These are phyloP conservation scores for Dinochytrium kinnereticum DNA, from an alignment of 371 early-diverging fungal genomes.

Conservation along the genomic window DNA sequence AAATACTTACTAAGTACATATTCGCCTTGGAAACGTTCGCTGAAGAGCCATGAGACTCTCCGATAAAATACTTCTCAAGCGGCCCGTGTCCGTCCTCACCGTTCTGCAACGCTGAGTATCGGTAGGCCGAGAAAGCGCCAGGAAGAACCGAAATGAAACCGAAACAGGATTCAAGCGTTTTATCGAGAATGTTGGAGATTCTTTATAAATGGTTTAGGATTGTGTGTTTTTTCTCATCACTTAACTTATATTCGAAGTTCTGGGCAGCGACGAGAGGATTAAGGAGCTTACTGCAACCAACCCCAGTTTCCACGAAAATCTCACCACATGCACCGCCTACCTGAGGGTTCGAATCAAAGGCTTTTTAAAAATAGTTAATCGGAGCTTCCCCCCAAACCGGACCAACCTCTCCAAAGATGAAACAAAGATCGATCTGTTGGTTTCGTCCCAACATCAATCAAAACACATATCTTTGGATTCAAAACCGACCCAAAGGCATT, in stretches of 20 bases:
- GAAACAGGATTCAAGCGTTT: constrained; percentile 95
- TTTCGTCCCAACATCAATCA: constrained; percentile 93
- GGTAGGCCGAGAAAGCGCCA: constrained; percentile 96
- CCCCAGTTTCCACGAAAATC: constrained; percentile 82
- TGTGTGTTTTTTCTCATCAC: too few relatives aligned
- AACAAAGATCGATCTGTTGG: constrained; percentile 84
- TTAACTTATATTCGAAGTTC: constrained; percentile 91
- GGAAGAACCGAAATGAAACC: constrained; percentile 97
- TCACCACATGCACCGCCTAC: constrained; percentile 95
- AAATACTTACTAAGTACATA: constrained; percentile 57
- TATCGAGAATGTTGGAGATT: constrained; percentile 96
- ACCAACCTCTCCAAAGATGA: constrained; percentile 69
- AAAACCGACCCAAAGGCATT: constrained; percentile 87
- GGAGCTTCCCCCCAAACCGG: not conserved
- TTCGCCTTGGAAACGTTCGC: constrained; percentile 67
- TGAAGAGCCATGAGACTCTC: constrained; percentile 74
- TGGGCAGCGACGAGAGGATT: constrained; percentile 75
- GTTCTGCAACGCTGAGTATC: constrained; percentile 82
- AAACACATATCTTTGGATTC: constrained; percentile 84
- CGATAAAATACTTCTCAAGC: constrained; percentile 89
- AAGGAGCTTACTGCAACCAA: constrained; percentile 48
- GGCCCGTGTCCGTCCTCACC: constrained; percentile 62
- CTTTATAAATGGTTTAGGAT: too few relatives aligned
- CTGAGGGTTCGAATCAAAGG: constrained; percentile 84
- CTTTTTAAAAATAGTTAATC: constrained; percentile 49